phyloP scores from a whole-genome alignment of 202 grass and related monocot species.

The Schoenoplectus tabernaemontani region DNA sequence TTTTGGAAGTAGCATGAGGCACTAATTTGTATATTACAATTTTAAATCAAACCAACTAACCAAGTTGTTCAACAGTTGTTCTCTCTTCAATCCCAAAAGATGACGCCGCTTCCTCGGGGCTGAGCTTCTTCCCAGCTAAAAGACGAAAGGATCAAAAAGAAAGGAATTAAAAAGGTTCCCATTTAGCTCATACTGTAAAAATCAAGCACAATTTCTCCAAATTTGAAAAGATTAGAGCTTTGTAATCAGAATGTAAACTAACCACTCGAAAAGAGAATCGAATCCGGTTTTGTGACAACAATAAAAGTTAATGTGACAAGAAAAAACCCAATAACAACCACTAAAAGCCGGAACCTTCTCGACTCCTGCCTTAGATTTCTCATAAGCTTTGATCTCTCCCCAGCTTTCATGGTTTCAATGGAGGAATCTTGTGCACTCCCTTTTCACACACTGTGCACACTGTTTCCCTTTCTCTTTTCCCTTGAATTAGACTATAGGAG shows the following conservation, averaged over 20 bases:
- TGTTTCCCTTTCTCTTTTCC: neutral
- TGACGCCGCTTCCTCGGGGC: constrained; percentile 34
- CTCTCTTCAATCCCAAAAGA: constrained; percentile 23
- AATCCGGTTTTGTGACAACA: constrained; percentile 69
- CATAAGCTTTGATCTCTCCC: constrained; percentile 52
- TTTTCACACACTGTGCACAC: constrained; percentile 16
- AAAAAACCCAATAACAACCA: constrained; percentile 69
- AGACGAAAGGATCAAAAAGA: neutral
- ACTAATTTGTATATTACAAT: neutral
- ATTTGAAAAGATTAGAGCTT: neutral
- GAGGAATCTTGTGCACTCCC: neutral
- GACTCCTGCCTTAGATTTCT: constrained; percentile 61
- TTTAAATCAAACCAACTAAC: neutral
- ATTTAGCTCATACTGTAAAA: constrained; percentile 5
- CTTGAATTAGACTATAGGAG: no score
- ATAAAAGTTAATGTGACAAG: constrained; percentile 88
- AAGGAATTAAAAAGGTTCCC: neutral
- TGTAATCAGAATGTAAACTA: neutral
- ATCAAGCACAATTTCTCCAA: neutral
- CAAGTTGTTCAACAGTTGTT: neutral
- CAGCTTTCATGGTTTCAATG: constrained; percentile 41
- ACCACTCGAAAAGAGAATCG: constrained; percentile 42
- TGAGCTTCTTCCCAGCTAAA: constrained; percentile 24
- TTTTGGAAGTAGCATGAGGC: neutral
- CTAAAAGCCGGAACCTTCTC: constrained; percentile 57